phyloP scores from a whole-genome alignment of 2,329 filamentous ascomycete species.

The Alternaria sp. region DNA sequence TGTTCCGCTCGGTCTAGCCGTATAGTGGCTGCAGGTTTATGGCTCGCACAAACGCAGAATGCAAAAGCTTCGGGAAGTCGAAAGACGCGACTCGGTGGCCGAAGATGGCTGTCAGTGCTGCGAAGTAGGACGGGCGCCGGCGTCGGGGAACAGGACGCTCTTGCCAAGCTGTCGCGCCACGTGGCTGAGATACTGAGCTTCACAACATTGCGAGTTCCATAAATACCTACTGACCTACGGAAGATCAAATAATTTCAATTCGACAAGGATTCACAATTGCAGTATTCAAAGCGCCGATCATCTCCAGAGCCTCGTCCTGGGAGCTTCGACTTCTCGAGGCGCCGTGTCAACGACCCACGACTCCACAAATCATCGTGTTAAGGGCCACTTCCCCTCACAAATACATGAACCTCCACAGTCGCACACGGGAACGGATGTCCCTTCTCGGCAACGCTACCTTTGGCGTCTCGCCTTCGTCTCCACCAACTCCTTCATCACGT shows the following conservation, averaged over 20 bases:
- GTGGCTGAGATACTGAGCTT: not conserved
- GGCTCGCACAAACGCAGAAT: not conserved
- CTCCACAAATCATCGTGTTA: not conserved
- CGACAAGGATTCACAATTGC: not conserved
- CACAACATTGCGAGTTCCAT: not conserved
- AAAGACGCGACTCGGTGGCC: not conserved
- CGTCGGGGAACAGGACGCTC: not conserved
- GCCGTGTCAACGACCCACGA: not conserved
- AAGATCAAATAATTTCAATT: not conserved
- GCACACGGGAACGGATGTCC: not conserved
- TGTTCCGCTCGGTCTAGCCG: not conserved
- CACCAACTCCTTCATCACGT: not conserved
- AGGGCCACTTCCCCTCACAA: not conserved
- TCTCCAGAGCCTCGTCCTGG: not conserved
- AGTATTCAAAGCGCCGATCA: not conserved
- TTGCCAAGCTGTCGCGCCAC: slow-evolving; percentile 1
- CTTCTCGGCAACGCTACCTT: not conserved
- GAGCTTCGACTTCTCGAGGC: not conserved
- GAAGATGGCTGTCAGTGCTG: not conserved
- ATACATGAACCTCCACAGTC: not conserved
- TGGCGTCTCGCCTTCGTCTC: not conserved
- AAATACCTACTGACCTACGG: not conserved
- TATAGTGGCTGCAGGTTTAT: not conserved
- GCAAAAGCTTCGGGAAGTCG: not conserved
- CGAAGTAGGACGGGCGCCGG: not conserved